phyloP scores from a whole-genome alignment of 2,329 filamentous ascomycete species.

The Tolypocladium ovalisporum region DNA sequence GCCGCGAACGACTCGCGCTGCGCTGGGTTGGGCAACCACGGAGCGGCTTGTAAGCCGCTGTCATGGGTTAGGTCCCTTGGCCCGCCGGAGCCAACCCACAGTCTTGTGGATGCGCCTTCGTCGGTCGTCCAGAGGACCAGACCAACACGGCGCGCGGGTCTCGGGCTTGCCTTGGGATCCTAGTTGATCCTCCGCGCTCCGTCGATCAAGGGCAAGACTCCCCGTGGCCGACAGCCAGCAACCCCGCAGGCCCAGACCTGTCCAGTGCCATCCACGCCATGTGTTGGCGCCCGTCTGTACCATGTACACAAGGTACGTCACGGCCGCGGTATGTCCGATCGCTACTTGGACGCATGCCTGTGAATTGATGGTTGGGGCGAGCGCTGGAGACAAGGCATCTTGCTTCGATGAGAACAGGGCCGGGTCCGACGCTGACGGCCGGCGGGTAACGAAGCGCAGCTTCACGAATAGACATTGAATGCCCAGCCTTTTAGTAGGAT shows the following conservation, averaged over 20 bases:
- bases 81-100: background rate
- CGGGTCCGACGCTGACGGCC: background rate
- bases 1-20: background rate
- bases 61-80: background rate
- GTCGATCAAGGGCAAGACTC: background rate
- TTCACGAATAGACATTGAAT: background rate
- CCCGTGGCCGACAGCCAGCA: background rate
- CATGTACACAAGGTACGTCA: background rate
- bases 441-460: background rate
- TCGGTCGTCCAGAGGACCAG: background rate
- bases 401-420: background rate
- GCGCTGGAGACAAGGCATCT: background rate
- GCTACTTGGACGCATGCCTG: background rate
- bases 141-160: background rate
- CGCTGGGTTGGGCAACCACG: background rate
- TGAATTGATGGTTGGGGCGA: background rate
- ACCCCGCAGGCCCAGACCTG: background rate
- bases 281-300: too few species aligned
- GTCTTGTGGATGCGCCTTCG: background rate
- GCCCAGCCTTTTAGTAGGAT: background rate
- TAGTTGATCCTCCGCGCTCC: background rate
- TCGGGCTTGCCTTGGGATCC: background rate
- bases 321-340: background rate
- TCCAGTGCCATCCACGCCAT: background rate
- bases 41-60: background rate